Conservation (phyloP, 352 stramenopile genomes). For the Phytophthora sojae region DNA sequence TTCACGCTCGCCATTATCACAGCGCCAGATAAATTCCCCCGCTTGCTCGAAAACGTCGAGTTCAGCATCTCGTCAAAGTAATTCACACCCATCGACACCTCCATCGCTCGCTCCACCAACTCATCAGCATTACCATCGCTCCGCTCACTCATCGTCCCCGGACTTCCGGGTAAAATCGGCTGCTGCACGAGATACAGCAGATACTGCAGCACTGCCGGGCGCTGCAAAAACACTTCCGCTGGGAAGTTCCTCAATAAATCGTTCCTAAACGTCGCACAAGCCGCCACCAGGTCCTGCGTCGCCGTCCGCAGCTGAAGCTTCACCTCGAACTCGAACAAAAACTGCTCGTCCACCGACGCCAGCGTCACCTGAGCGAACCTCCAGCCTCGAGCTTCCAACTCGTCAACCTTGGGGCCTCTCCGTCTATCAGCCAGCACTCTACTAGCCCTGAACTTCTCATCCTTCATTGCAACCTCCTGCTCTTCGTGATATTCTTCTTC, state of each 20-base stretch:
- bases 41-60: conserved; percentile 57
- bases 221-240: conserved; percentile 72
- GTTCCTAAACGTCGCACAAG: conserved; percentile 59
- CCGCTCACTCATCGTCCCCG: background rate
- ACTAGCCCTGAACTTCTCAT: conserved; percentile 1
- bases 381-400: conserved; percentile 60
- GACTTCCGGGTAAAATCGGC: conserved; percentile 52
- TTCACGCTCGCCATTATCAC: conserved; percentile 71
- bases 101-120: conserved; percentile 36
- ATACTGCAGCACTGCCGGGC: conserved; percentile 61
- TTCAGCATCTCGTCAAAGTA: conserved; percentile 75
- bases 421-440: conserved; percentile 6
- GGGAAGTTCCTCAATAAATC: conserved; percentile 75
- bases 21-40: conserved; percentile 49
- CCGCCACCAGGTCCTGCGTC: conserved; percentile 55
- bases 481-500: background rate
- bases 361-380: conserved; percentile 62
- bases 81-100: conserved; percentile 59
- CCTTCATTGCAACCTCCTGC: background rate
- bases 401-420: conserved; percentile 18
- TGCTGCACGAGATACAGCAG: conserved; percentile 72
- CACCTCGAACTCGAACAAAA: conserved; percentile 85
- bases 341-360: conserved; percentile 67
- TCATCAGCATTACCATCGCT: background rate
- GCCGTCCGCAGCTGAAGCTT: conserved; percentile 63